These are phyloP conservation scores for Hyparrhenia diplandra DNA, from an alignment of 176 grass and related monocot species.

Conservation along the genomic window DNA sequence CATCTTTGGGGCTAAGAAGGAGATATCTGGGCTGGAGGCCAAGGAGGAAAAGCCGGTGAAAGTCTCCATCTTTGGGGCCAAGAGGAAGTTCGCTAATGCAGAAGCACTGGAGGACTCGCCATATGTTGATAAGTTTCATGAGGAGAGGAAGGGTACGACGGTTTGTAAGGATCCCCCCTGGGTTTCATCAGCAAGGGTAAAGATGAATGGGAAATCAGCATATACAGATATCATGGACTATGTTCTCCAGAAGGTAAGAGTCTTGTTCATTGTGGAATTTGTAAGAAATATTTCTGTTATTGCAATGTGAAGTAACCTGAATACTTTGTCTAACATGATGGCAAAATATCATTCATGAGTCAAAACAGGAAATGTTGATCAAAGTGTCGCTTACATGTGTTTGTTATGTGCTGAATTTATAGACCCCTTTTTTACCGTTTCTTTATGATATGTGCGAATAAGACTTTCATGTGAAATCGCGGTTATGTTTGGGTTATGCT, in stretches of 20 bases:
- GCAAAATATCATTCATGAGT: neutral
- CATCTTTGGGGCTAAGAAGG: constrained; percentile 48
- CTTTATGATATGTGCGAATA: neutral
- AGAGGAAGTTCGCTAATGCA: constrained; percentile 46
- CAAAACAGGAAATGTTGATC: constrained; percentile 39
- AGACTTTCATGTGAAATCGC: constrained; percentile 6
- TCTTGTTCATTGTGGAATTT: constrained; percentile 11
- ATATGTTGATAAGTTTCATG: constrained; percentile 33
- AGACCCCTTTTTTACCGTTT: neutral
- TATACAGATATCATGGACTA: constrained; percentile 51
- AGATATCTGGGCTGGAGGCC: constrained; percentile 28
- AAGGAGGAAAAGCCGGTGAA: constrained; percentile 47
- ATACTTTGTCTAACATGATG: constrained; percentile 7
- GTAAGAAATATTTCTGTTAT: constrained; percentile 23
- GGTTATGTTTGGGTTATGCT: neutral
- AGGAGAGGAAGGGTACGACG: constrained; percentile 27
- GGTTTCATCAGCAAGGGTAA: constrained; percentile 33
- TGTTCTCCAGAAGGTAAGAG: constrained; percentile 72
- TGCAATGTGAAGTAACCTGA: constrained; percentile 8
- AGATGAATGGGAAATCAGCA: constrained; percentile 43
- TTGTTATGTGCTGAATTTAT: constrained; percentile 19
- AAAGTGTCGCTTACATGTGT: neutral
- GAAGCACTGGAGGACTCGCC: constrained; percentile 47
- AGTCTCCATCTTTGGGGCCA: constrained; percentile 49
- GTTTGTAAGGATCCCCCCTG: constrained; percentile 33